Evolutionary conservation across 2,329 filamentous ascomycete genomes (phyloP).

Genomic region (Colletotrichum abscissum): DNA sequence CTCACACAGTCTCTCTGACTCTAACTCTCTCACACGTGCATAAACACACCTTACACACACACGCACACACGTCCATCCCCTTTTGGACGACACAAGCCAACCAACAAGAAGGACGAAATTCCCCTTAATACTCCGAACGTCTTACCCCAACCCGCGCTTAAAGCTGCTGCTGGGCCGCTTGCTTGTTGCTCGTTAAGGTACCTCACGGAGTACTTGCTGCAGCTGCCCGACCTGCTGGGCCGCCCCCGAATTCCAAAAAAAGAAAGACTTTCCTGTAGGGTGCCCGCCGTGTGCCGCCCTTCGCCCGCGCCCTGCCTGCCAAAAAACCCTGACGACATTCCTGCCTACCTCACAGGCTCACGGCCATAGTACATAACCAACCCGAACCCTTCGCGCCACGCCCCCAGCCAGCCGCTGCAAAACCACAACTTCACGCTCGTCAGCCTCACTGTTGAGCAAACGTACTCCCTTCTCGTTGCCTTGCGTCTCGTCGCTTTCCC

Average conservation of each 20-base stretch:
- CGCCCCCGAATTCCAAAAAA: conserved; percentile 22
- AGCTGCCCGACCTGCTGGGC: conserved; percentile 22
- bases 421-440: not conserved
- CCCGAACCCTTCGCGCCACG: conserved; percentile 10
- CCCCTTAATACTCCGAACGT: not conserved
- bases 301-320: not conserved
- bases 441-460: not conserved
- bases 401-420: not conserved
- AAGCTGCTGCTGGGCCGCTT: not conserved
- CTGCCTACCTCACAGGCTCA: conserved; percentile 1
- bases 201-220: not conserved
- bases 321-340: conserved; percentile 31
- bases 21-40: not conserved
- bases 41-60: not conserved
- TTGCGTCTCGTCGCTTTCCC: not conserved
- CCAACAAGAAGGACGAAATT: not conserved
- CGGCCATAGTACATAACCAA: not conserved
- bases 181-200: not conserved
- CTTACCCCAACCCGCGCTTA: conserved; percentile 15
- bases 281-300: conserved; percentile 4
- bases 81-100: not conserved
- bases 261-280: conserved; percentile 25
- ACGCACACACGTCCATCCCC: not conserved
- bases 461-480: not conserved
- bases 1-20: not conserved